phyloP scores from a whole-genome alignment of 371 early-diverging fungal genomes.

The Scutellospora calospora region DNA sequence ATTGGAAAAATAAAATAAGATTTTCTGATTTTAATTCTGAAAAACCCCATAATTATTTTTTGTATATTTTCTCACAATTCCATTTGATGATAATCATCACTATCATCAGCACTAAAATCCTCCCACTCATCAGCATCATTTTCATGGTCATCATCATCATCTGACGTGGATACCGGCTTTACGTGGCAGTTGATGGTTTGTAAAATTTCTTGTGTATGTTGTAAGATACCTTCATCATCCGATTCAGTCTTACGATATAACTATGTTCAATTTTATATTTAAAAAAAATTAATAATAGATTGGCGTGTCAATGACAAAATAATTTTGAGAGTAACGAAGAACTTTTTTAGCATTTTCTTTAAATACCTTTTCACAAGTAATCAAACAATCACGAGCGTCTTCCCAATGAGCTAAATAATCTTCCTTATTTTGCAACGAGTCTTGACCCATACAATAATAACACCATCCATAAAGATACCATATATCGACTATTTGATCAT shows the following conservation, averaged over 20 bases:
- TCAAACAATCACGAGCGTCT: slow-evolving; percentile 82
- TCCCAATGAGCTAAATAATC: slow-evolving; percentile 65
- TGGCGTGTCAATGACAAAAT: neutral
- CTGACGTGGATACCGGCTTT: slow-evolving; percentile 54
- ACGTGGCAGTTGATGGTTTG: slow-evolving; percentile 61
- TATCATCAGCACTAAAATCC: slow-evolving; percentile 49
- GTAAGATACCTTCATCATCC: slow-evolving; percentile 75
- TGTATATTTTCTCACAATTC: slow-evolving; percentile 51
- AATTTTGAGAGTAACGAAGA: slow-evolving; percentile 27
- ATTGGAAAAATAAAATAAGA: too few species aligned
- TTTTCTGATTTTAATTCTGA: too few species aligned
- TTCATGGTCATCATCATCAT: slow-evolving; percentile 46
- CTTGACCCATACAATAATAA: slow-evolving; percentile 83
- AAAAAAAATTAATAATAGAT: too few species aligned
- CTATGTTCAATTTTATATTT: slow-evolving; percentile 50
- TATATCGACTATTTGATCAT: slow-evolving; percentile 90
- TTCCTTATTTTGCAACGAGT: slow-evolving; percentile 53
- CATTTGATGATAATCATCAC: slow-evolving; percentile 54
- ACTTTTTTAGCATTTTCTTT: neutral
- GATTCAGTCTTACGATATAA: slow-evolving; percentile 64
- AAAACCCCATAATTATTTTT: neutral
- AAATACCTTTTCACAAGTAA: slow-evolving; percentile 73
- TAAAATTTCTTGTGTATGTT: slow-evolving; percentile 75
- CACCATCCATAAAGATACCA: slow-evolving; percentile 96
- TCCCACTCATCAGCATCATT: slow-evolving; percentile 46